Conservation (phyloP, 441 rosid species). For the Populus hybrid region DNA sequence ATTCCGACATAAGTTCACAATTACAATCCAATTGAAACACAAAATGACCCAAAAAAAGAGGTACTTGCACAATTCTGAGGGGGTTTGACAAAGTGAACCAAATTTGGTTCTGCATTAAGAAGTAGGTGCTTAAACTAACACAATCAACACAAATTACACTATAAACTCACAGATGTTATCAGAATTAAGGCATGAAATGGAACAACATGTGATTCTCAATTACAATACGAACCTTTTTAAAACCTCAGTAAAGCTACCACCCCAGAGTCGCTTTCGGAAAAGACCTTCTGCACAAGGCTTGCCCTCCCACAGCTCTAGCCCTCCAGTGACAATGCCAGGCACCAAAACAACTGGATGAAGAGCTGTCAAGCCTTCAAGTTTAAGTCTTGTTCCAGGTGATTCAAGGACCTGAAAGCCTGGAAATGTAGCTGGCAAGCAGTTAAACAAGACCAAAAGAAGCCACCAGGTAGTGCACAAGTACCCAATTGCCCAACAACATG, state of each 20-base stretch:
- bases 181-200: background rate
- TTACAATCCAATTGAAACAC: background rate
- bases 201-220: background rate
- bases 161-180: background rate
- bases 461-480: slow-evolving; percentile 49
- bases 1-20: slow-evolving; percentile 1
- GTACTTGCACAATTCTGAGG: background rate
- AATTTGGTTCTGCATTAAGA: background rate
- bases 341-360: slow-evolving; percentile 54
- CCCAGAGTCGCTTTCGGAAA: slow-evolving; percentile 60
- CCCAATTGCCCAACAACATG: slow-evolving; percentile 55
- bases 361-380: slow-evolving; percentile 41
- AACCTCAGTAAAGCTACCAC: slow-evolving; percentile 49
- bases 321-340: slow-evolving; percentile 62
- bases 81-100: background rate
- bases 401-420: slow-evolving; percentile 38
- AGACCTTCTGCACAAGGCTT: slow-evolving; percentile 54
- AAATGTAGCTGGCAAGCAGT: slow-evolving; percentile 37
- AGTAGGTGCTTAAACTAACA: background rate
- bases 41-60: background rate
- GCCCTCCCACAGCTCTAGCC: slow-evolving; percentile 66
- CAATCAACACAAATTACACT: background rate
- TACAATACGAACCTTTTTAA: slow-evolving; percentile 35
- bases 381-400: slow-evolving; percentile 41
- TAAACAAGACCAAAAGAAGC: slow-evolving; percentile 42